A percentile compares a stretch with the other conserved stretches of the same genome.
These are phyloP conservation scores for Teunomyces aglyptinius DNA, from an alignment of 805 yeast genomes.

Conservation along the genomic window DNA sequence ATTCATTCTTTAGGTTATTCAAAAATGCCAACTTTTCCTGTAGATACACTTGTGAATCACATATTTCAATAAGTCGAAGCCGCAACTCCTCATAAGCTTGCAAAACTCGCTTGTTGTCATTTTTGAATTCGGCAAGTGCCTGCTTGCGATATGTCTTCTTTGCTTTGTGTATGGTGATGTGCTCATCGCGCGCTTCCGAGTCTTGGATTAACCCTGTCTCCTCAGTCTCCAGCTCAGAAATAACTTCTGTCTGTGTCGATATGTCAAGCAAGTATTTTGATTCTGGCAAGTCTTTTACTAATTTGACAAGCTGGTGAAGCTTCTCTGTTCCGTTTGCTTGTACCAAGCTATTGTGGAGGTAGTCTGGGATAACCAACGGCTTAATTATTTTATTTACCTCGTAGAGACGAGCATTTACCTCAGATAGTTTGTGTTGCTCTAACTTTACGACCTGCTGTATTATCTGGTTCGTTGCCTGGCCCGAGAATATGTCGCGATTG, in stretches of 20 bases:
- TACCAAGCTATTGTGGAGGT: constrained; percentile 11
- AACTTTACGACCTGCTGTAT: constrained; percentile 34
- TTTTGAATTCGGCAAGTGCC: not conserved
- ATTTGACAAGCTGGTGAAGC: constrained; percentile 19
- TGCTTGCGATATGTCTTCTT: not conserved
- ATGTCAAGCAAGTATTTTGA: constrained; percentile 25
- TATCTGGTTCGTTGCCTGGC: constrained; percentile 35
- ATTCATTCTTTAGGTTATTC: constrained; percentile 10
- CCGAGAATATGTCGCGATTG: constrained; percentile 23
- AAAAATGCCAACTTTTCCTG: constrained; percentile 30
- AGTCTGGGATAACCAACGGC: constrained; percentile 30
- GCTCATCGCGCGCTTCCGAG: not conserved
- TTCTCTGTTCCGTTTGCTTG: constrained; percentile 9
- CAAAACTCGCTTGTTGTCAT: constrained; percentile 1
- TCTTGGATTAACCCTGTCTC: constrained; percentile 1
- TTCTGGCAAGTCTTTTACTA: constrained; percentile 34
- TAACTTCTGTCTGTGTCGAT: constrained; percentile 5
- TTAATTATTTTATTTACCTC: constrained; percentile 18
- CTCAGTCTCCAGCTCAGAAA: constrained; percentile 7
- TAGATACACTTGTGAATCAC: constrained; percentile 24
- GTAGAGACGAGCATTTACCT: constrained; percentile 27
- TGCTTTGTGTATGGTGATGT: not conserved
- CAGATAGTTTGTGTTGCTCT: constrained; percentile 27
- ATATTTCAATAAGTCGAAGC: constrained; percentile 13
- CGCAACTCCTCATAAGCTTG: constrained; percentile 22